Evolutionary conservation across 345 rosid genomes (phyloP).

Genomic region (Linum lewisii): DNA sequence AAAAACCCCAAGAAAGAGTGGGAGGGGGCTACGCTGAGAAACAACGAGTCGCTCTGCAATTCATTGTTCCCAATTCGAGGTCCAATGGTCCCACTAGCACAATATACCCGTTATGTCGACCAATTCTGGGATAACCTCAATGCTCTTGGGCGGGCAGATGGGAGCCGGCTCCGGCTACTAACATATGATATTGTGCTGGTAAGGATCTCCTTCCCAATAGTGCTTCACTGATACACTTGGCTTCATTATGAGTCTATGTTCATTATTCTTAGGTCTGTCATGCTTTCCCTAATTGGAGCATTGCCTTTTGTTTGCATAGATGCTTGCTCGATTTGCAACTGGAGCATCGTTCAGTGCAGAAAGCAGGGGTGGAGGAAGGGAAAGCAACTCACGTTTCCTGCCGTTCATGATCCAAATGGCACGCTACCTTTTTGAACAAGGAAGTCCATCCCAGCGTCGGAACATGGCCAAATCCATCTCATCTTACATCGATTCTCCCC

Average conservation of each 20-base stretch:
- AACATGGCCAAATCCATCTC: constrained; percentile 74
- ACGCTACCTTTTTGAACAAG: constrained; percentile 89
- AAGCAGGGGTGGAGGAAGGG: constrained; percentile 90
- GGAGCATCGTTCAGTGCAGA: constrained; percentile 92
- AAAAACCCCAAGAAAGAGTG: constrained; percentile 99
- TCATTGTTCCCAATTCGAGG: constrained; percentile 90
- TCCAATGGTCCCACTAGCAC: constrained; percentile 67
- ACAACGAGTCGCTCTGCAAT: constrained; percentile 96
- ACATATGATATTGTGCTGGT: constrained; percentile 96
- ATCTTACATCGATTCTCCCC: constrained; percentile 50
- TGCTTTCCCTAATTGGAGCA: not conserved
- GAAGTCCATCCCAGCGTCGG: constrained; percentile 59
- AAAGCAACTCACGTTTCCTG: constrained; percentile 92
- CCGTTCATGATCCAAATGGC: constrained; percentile 96
- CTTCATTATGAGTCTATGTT: not conserved
- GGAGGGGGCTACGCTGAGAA: constrained; percentile 95
- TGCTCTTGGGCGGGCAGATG: constrained; percentile 91
- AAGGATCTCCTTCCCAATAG: constrained; percentile 9
- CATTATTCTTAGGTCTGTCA: not conserved
- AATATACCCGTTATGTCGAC: constrained; percentile 75
- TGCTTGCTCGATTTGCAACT: constrained; percentile 97
- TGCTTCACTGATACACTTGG: not conserved
- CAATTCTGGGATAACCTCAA: constrained; percentile 95
- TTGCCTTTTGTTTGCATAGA: constrained; percentile 29
- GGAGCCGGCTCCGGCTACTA: constrained; percentile 81